These are phyloP conservation scores for Centella asiatica DNA, from an alignment of 129 eudicot genomes.

Conservation along the genomic window DNA sequence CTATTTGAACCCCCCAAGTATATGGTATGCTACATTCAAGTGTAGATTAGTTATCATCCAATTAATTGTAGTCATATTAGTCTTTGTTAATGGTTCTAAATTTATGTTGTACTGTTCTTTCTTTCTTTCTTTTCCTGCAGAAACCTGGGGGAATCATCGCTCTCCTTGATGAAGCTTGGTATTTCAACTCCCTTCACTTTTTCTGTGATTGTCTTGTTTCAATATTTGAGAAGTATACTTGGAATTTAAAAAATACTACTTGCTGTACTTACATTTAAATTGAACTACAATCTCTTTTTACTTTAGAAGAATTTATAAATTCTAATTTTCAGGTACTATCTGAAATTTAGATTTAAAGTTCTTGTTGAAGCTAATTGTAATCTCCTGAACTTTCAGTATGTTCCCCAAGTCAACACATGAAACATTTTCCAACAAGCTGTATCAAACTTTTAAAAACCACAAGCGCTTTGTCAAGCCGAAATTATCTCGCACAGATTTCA, in stretches of 20 bases:
- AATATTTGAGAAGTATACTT: slow-evolving; percentile 4
- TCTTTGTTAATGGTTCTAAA: too few species aligned
- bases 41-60: too few species aligned
- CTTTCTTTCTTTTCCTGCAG: slow-evolving; percentile 37
- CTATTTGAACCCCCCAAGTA: too few species aligned
- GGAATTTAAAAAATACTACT: not conserved
- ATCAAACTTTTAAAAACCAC: slow-evolving; percentile 74
- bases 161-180: slow-evolving; percentile 99
- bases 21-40: too few species aligned
- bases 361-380: not conserved
- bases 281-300: too few species aligned
- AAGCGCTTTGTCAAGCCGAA: slow-evolving; percentile 94
- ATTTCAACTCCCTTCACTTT: slow-evolving; percentile 17
- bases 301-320: too few species aligned
- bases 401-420: slow-evolving; percentile 97
- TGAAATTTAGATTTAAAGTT: not conserved
- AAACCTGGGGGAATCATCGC: slow-evolving; percentile 96
- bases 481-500: slow-evolving; percentile 88
- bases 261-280: too few species aligned
- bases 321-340: not conserved
- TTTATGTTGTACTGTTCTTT: not conserved
- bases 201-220: slow-evolving; percentile 4
- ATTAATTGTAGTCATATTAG: not conserved
- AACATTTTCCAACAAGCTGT: slow-evolving; percentile 88
- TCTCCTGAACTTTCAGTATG: slow-evolving; percentile 47